A percentile compares a stretch with the other conserved stretches of the same genome.
phyloP scores from a whole-genome alignment of 1,284 basidiomycete genomes.

The Sporisorium scitamineum region DNA sequence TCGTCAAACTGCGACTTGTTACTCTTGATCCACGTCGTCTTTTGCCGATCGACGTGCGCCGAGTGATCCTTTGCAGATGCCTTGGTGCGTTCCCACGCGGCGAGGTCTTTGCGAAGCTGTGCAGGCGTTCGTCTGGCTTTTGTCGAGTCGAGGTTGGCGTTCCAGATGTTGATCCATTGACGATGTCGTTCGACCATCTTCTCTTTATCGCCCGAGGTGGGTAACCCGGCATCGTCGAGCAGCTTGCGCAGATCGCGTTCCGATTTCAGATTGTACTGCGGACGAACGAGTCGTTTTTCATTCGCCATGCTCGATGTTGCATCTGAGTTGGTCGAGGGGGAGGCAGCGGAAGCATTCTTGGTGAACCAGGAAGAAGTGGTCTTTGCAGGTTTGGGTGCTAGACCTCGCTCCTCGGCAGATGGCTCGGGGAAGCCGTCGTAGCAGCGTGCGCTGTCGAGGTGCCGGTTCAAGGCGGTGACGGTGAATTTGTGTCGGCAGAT shows the following conservation, averaged over 20 bases:
- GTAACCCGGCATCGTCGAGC: slow-evolving; percentile 47
- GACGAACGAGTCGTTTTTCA: slow-evolving; percentile 55
- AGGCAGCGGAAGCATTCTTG: slow-evolving; percentile 5
- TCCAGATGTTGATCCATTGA: slow-evolving; percentile 66
- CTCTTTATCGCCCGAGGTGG: slow-evolving; percentile 50
- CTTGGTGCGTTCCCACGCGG: slow-evolving; percentile 55
- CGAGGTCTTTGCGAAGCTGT: slow-evolving; percentile 51
- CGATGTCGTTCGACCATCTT: slow-evolving; percentile 59
- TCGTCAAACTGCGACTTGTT: slow-evolving; percentile 50
- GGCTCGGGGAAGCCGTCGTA: slow-evolving; percentile 49
- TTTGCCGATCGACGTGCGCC: slow-evolving; percentile 31
- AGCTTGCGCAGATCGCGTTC: slow-evolving; percentile 60
- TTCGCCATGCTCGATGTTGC: slow-evolving; percentile 16
- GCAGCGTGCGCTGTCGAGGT: slow-evolving; percentile 56
- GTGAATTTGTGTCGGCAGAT: slow-evolving; percentile 61
- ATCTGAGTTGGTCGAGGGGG: slow-evolving; percentile 13
- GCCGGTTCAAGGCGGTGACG: slow-evolving; percentile 55
- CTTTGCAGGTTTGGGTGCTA: slow-evolving; percentile 25
- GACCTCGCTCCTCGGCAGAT: slow-evolving; percentile 34
- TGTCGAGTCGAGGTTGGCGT: slow-evolving; percentile 65
- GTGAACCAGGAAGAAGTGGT: slow-evolving; percentile 38
- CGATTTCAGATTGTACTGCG: slow-evolving; percentile 57
- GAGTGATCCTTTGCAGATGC: slow-evolving; percentile 35
- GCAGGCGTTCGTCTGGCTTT: slow-evolving; percentile 39
- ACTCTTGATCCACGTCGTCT: slow-evolving; percentile 32